Base-by-base conservation (phyloP, 441 rosid species). In the Flueggea neowawraea region DNA sequence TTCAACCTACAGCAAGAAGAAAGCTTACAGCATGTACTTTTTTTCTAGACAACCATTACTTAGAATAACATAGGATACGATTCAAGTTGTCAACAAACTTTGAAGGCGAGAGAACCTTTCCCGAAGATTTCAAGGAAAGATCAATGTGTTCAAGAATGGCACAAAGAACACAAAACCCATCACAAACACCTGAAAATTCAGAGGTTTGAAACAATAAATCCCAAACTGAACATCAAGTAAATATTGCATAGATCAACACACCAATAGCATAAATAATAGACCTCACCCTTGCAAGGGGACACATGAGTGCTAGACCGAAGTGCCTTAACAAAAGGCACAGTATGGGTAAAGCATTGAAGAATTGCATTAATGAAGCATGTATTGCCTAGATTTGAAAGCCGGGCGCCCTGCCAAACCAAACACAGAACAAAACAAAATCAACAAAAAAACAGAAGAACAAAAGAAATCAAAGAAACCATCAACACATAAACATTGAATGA, bases 321-420 rank as follows among this genome's bases (percentile, higher is more conserved):
- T 54, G 79, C 80, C 66, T 76, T 68, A 45, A 89, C 76, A 62
- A 91, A 73, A 0, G 95, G 90, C 67, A 89, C 87, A 0, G 97
- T 87, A 61, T 95, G 98, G 10, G 97, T 89, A 55, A 91, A 68
- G 70, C 99, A 91, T 62, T 95, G 99, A 70, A 95, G 70, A 43
- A 91, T 81, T 5, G 92, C 86, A 65, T 91, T 95, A 31, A 95
- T 57, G 64, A 84, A 95, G 76, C 99, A 95, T 3, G 90, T 86
- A 72, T 89, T 88, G 17, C 98, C 99, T 55, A 82, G 67, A 76
- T 95, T 95, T 22, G 12, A 63, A 52, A 95, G 82, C 41, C 97
- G 98, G 41, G 91, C 91, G 16, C 97, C 99, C 99, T 95, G 71
- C n/a, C 53, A 58, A 63, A 47, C 22, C 3, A 52, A 54, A 52